A percentile compares a stretch with the other conserved stretches of the same genome.
These are phyloP conservation scores for Citrus cavaleriei DNA, from an alignment of 345 rosid genomes.

Conservation along the genomic window DNA sequence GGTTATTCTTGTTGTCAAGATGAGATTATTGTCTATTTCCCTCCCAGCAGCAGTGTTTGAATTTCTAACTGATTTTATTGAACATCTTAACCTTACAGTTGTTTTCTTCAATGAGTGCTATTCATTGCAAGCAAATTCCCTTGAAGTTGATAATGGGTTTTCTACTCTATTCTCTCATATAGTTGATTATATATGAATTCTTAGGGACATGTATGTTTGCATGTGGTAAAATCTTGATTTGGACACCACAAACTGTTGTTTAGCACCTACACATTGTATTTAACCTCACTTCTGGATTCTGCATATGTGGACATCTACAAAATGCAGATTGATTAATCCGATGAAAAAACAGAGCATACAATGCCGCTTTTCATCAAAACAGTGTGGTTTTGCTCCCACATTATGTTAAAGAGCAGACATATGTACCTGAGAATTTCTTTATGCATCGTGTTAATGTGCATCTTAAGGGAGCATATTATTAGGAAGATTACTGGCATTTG, in stretches of 20 bases:
- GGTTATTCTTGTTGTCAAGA: neutral
- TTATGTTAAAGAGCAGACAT: too few relatives aligned
- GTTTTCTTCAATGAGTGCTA: neutral
- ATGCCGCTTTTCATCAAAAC: too few relatives aligned
- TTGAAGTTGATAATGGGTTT: neutral
- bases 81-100: neutral
- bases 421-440: too few relatives aligned
- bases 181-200: neutral
- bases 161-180: neutral
- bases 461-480: too few relatives aligned
- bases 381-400: too few relatives aligned
- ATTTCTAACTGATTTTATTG: neutral
- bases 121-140: neutral
- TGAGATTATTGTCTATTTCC: neutral
- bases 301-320: too few relatives aligned
- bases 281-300: neutral
- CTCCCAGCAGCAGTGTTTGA: neutral
- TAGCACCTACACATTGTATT: neutral
- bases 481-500: too few relatives aligned
- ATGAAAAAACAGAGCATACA: too few relatives aligned
- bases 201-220: neutral
- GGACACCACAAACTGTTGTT: neutral
- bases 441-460: too few relatives aligned
- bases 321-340: too few relatives aligned
- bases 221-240: neutral